Conservation (phyloP, 164 flowering plant species). For the Umbellularia californica region DNA sequence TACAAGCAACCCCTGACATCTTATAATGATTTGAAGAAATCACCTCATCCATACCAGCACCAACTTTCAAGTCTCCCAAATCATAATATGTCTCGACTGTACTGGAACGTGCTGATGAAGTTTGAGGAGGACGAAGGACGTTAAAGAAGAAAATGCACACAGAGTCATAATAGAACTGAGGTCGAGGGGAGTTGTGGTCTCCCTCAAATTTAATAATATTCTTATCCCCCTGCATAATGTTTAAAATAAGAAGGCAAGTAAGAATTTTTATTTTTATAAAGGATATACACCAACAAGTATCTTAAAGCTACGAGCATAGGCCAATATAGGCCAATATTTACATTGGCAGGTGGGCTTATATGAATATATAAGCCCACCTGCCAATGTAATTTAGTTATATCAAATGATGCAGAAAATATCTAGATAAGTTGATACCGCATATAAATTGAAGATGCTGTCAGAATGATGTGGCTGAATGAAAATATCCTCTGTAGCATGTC, state of each 20-base stretch:
- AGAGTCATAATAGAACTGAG: slow-evolving; percentile 87
- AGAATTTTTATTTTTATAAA: not conserved
- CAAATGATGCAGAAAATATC: not conserved
- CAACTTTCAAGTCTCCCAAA: slow-evolving; percentile 61
- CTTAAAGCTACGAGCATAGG: not conserved
- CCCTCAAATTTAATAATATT: slow-evolving; percentile 89
- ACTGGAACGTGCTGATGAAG: slow-evolving; percentile 41
- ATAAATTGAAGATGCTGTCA: slow-evolving; percentile 66
- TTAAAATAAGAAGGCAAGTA: slow-evolving; percentile 4
- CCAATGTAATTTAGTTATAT: not conserved
- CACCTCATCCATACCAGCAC: slow-evolving; percentile 70
- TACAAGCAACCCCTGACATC: not conserved
- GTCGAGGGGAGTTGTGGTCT: slow-evolving; percentile 93
- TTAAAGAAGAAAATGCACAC: slow-evolving; percentile 91
- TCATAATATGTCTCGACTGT: slow-evolving; percentile 67
- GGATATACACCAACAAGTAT: not conserved
- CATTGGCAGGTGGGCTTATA: not conserved
- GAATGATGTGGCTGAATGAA: slow-evolving; percentile 91
- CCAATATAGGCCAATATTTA: not conserved
- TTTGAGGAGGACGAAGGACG: slow-evolving; percentile 80
- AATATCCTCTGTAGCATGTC: slow-evolving; percentile 81
- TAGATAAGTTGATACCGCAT: slow-evolving; percentile 49
- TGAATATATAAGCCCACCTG: not conserved
- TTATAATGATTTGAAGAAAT: slow-evolving; percentile 11
- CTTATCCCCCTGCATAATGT: slow-evolving; percentile 75